Base-by-base conservation (phyloP, 805 yeast genomes). In the Yamadazyma olivae region DNA sequence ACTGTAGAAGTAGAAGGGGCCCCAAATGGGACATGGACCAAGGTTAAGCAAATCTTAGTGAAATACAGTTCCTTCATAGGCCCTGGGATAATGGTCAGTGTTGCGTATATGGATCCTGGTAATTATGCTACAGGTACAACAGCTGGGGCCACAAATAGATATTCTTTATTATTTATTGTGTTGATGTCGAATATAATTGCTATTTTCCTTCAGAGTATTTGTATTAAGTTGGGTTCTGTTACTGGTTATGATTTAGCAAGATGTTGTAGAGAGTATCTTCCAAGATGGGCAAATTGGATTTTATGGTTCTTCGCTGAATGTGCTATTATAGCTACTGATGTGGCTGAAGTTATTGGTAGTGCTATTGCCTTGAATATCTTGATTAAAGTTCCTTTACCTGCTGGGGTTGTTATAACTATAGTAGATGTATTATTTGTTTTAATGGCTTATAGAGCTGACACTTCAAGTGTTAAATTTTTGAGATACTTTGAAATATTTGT, bases 61-160 rank as follows among this genome's bases (percentile, higher is more conserved):
- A 72, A 70, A 38, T 74, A 71, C 44, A 43, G 48, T n/a, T 40
- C 56, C 38, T 65, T 40, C 47, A 52, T 70, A 5, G 77, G 77
- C 5, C 77, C 77, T 1, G 76, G 77, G 0, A 40, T 71, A 5
- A 64, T 71, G 64, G 64, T 71, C 8, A 54, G 69, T 17, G 77
- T 71, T 25, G 74, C 76, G 2, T 71, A 71, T 45, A 70, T 71
- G 71, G 77, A 71, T 45, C 77, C 77, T 9, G 77, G 77, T 49
- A 71, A 71, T 44, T 70, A 71, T 43, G 70, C 76, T 18, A 70
- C 77, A 1, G 72, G 71, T 39, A 54, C 68, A 27, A 56, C 67
- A 8, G 76, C 74, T 3, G 77, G 77, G 40, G 69, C 77, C 1
- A 47, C 62, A 18, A 70, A 71, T 43, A 47, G 53, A 40, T 71